Conservation (phyloP, 2,329 filamentous ascomycete genomes). For the Xylariales sp. region DNA sequence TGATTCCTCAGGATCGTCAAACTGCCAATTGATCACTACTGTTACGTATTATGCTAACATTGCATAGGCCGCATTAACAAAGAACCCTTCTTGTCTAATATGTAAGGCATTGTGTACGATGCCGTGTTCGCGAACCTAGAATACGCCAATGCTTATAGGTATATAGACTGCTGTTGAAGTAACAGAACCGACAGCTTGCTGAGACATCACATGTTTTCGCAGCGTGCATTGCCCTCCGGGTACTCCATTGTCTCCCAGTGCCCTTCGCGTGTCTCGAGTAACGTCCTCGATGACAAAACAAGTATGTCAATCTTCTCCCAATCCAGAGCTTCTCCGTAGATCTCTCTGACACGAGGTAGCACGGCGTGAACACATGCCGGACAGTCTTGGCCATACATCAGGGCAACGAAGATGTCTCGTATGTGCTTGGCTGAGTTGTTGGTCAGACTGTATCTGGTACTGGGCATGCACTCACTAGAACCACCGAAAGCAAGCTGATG, state of each 20-base stretch:
- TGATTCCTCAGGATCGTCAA: too few species aligned
- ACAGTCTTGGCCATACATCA: background rate
- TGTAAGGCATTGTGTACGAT: too few species aligned
- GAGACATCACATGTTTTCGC: background rate
- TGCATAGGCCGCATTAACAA: too few species aligned
- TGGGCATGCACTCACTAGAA: background rate
- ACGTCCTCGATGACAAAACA: background rate
- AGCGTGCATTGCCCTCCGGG: background rate
- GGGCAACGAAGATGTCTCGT: background rate
- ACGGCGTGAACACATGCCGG: background rate
- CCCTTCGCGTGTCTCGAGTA: background rate
- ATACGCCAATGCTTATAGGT: too few species aligned
- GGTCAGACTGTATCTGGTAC: background rate
- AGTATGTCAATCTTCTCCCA: background rate
- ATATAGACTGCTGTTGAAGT: background rate
- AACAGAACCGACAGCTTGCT: too few species aligned
- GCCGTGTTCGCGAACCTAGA: too few species aligned
- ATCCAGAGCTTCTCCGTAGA: background rate
- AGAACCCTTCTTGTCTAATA: too few species aligned
- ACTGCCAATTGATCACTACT: too few species aligned
- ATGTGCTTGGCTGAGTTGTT: background rate
- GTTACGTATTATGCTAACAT: too few species aligned
- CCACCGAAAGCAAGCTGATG: background rate
- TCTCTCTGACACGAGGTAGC: background rate
- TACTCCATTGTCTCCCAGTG: background rate